phyloP scores from a whole-genome alignment of 495 filamentous ascomycete genomes.

The Lentithecium fluviatile region DNA sequence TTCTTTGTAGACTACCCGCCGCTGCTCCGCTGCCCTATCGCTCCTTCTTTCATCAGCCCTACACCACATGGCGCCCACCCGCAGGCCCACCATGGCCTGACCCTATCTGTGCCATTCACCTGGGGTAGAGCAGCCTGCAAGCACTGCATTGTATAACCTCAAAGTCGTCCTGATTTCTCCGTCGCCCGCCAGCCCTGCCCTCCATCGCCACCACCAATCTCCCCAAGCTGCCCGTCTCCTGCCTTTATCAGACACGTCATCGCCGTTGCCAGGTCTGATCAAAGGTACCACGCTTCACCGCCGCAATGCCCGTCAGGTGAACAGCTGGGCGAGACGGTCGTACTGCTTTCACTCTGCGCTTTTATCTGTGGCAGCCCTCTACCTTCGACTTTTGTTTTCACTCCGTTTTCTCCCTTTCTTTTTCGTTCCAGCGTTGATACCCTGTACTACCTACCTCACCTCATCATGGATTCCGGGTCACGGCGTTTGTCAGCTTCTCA shows the following conservation, averaged over 20 bases:
- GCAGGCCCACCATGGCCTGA: constrained; percentile 25
- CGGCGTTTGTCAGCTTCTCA: constrained; percentile 26
- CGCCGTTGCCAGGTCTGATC: constrained; percentile 16
- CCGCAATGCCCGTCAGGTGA: constrained; percentile 26
- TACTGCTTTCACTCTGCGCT: constrained; percentile 1
- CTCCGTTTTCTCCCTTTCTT: constrained; percentile 1
- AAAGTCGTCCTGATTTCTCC: constrained; percentile 19
- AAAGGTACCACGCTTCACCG: constrained; percentile 8
- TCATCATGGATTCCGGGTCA: constrained; percentile 32
- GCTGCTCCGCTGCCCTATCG: background rate
- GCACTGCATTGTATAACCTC: constrained; percentile 38
- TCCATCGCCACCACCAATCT: constrained; percentile 3
- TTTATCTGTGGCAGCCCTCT: background rate
- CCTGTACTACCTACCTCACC: constrained; percentile 34
- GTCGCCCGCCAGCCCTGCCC: constrained; percentile 12
- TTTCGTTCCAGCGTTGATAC: constrained; percentile 25
- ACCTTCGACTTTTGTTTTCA: background rate
- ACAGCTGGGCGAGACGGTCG: background rate
- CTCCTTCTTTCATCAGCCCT: constrained; percentile 18
- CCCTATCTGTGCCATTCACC: constrained; percentile 9
- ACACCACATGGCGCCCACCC: constrained; percentile 11
- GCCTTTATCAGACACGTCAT: constrained; percentile 24
- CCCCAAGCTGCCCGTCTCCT: constrained; percentile 11
- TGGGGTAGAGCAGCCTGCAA: constrained; percentile 19
- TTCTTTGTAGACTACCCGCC: constrained; percentile 11